phyloP scores from a whole-genome alignment of 495 filamentous ascomycete genomes.

The Lophium mytilinum region DNA sequence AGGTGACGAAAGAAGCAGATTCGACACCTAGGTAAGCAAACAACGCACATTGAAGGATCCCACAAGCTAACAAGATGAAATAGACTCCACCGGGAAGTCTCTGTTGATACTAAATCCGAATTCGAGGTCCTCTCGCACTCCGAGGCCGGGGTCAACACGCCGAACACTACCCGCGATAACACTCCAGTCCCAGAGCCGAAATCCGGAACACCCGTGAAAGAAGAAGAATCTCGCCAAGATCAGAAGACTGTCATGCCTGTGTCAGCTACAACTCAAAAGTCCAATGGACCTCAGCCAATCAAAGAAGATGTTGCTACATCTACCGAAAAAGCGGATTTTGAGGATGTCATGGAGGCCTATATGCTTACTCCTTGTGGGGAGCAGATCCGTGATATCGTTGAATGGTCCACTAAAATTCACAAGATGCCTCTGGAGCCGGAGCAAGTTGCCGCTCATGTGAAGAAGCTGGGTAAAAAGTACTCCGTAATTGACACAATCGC shows the following conservation, averaged over 20 bases:
- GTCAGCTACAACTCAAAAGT: too few relatives aligned
- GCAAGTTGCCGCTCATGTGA: slow-evolving; percentile 5
- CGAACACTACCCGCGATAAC: not conserved
- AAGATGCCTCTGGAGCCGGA: slow-evolving; percentile 1
- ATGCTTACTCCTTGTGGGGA: slow-evolving; percentile 1
- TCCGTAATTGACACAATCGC: slow-evolving; percentile 12
- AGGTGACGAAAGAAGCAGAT: not conserved
- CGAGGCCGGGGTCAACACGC: not conserved
- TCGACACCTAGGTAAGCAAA: too few relatives aligned
- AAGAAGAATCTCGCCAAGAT: too few relatives aligned
- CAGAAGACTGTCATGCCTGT: too few relatives aligned
- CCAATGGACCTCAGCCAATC: too few relatives aligned
- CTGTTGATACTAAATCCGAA: not conserved
- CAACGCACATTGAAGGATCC: too few relatives aligned
- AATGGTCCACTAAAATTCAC: slow-evolving; percentile 5
- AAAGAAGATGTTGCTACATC: not conserved
- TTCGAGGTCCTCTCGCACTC: not conserved
- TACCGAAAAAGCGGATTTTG: not conserved
- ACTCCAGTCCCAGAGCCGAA: not conserved
- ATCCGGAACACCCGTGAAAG: too few relatives aligned
- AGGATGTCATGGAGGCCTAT: slow-evolving; percentile 7
- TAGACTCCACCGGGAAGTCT: not conserved
- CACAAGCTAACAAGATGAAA: not conserved
- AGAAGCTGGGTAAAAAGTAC: not conserved
- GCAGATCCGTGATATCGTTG: not conserved